Evolutionary conservation across 805 yeast genomes (phyloP), one percentile per base, ranked within the genome.

Genomic region (Barnettozyma populi): DNA sequence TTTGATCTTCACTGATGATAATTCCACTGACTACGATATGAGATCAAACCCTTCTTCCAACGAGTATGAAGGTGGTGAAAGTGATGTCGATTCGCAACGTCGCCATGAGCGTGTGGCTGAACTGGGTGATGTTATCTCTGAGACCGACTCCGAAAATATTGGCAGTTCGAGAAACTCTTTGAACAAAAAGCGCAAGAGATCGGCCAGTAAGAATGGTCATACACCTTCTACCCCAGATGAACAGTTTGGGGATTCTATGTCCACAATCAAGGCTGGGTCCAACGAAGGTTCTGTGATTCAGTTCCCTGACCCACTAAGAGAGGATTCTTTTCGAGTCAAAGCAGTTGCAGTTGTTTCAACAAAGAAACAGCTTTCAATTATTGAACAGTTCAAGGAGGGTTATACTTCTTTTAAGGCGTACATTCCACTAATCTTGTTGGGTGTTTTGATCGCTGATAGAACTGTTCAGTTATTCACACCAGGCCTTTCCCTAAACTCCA

Each of bases 1-100:
- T 4, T 36, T 59, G 52, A 56, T 61, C 19, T 60, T 59, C 47
- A 61, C 62, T 3, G 64, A 61, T 44, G 65, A 61, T 37, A 60
- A 46, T 47, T 58, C 61, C 14, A 58, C 64, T 5, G 65, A 61
- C 36, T 52, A 51, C 36, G 63, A 61, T 32, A 38, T 50, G 16
- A 53, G 57, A 52, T 59, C 63, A 5, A 56, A 52, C 38, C 51
- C 45, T 13, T 56, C 58, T 8, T 54, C 59, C 8, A 49, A 52
- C 31, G 54, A 47, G 18, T 39, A 27, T 13, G 57, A 52, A 11
- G 52, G 43, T 5, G 46, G 44, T 31, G 53, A 39, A 1, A 24
- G 38, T 14, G 56, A 46, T 23, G 45, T 44, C 14, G 52, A 36
- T 9, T 10, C 23, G 32, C 35, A 19, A 11, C 40, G 7, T 3